Evolutionary conservation across 2,329 filamentous ascomycete species (phyloP).

Genomic region (Colletotrichum sp.): DNA sequence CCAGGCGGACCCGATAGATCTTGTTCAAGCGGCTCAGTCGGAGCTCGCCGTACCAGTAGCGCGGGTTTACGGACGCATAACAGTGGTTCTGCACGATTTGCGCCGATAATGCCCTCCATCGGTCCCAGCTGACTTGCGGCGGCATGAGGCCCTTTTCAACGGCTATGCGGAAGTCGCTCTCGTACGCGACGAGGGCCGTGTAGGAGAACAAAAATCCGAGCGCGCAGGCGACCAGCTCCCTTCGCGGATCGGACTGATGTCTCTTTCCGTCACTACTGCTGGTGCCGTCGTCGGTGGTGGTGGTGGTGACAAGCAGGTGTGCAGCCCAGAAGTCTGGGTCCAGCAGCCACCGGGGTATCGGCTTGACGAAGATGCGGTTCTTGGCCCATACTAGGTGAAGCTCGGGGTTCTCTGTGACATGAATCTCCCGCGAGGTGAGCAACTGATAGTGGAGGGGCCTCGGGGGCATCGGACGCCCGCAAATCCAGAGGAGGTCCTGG

Average conservation of each 20-base stretch:
- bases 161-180: slow-evolving; percentile 44
- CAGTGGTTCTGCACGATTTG: slow-evolving; percentile 29
- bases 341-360: slow-evolving; percentile 44
- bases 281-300: not conserved
- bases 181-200: slow-evolving; percentile 38
- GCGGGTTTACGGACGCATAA: slow-evolving; percentile 33
- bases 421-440: slow-evolving; percentile 30
- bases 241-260: not conserved
- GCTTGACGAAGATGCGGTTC: slow-evolving; percentile 42
- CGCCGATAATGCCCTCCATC: slow-evolving; percentile 36
- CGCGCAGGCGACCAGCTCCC: slow-evolving; percentile 33
- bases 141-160: slow-evolving; percentile 38
- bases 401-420: slow-evolving; percentile 40
- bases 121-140: slow-evolving; percentile 35
- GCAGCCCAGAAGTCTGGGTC: slow-evolving; percentile 38
- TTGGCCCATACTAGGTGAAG: slow-evolving; percentile 45
- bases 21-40: slow-evolving; percentile 44
- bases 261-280: not conserved
- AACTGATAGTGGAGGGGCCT: slow-evolving; percentile 30
- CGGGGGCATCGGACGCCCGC: slow-evolving; percentile 28
- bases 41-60: slow-evolving; percentile 47
- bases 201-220: slow-evolving; percentile 44
- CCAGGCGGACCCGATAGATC: slow-evolving; percentile 37
- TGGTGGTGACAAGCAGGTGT: slow-evolving; percentile 22
- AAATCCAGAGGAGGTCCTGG: slow-evolving; percentile 29